Conservation (phyloP, 306 rosid genomes). For the Senna siamea region DNA sequence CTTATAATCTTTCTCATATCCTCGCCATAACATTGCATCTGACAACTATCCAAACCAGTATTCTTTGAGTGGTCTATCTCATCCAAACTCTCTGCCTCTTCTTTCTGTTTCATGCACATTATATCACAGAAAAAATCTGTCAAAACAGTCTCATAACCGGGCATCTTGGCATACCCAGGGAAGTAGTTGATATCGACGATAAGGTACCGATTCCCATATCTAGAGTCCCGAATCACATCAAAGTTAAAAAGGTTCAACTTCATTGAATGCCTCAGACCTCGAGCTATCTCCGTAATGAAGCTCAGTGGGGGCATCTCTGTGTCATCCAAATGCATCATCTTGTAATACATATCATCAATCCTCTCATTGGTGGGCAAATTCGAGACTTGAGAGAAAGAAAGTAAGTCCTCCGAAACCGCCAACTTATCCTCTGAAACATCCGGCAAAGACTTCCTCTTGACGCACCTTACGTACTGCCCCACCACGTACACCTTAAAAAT, state of each 20-base stretch:
- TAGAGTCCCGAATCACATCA: slow-evolving; percentile 81
- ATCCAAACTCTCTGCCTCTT: slow-evolving; percentile 20
- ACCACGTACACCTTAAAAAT: slow-evolving; percentile 71
- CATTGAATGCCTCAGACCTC: slow-evolving; percentile 64
- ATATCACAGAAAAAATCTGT: slow-evolving; percentile 84
- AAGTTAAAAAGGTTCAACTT: slow-evolving; percentile 81
- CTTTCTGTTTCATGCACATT: slow-evolving; percentile 46
- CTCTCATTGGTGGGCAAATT: slow-evolving; percentile 59
- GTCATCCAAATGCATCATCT: slow-evolving; percentile 76
- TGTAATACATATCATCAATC: slow-evolving; percentile 69
- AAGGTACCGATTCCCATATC: slow-evolving; percentile 74
- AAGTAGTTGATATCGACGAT: slow-evolving; percentile 91
- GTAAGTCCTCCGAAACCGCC: slow-evolving; percentile 49
- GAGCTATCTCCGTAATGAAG: slow-evolving; percentile 67
- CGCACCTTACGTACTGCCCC: slow-evolving; percentile 61
- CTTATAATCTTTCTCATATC: slow-evolving; percentile 3
- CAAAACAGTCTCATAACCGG: slow-evolving; percentile 74
- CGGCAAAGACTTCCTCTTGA: slow-evolving; percentile 68
- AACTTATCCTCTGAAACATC: slow-evolving; percentile 60
- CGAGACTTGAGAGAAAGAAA: slow-evolving; percentile 65
- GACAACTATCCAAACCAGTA: slow-evolving; percentile 42
- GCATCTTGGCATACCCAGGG: slow-evolving; percentile 99
- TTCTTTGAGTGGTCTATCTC: slow-evolving; percentile 33
- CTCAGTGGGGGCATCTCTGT: slow-evolving; percentile 82
- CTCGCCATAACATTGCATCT: slow-evolving; percentile 28